Evolutionary conservation across 2,329 filamentous ascomycete species (phyloP).

Genomic region (Ophiostoma sp.): DNA sequence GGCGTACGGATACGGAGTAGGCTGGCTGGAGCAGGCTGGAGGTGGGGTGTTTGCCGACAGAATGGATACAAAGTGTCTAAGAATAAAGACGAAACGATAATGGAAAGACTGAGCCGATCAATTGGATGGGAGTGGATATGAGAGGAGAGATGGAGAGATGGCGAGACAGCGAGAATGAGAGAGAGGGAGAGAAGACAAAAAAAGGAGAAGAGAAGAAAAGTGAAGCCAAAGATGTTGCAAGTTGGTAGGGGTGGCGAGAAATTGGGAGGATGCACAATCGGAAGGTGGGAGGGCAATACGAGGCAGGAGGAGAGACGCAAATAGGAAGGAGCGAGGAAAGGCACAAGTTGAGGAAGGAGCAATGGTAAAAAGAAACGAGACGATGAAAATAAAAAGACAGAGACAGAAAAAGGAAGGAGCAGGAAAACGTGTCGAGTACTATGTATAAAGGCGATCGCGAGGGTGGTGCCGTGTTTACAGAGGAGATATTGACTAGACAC

Average conservation of each 20-base stretch:
- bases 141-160: neutral
- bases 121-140: slow-evolving; percentile 4
- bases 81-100: slow-evolving; percentile 15
- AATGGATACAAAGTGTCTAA: slow-evolving; percentile 17
- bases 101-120: slow-evolving; percentile 12
- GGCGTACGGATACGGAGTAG: slow-evolving; percentile 12
- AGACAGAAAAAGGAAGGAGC: slow-evolving; percentile 11
- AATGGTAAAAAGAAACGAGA: neutral
- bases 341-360: neutral
- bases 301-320: neutral
- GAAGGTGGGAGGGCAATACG: slow-evolving; percentile 8
- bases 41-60: slow-evolving; percentile 10
- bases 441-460: neutral
- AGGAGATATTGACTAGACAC: neutral
- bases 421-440: neutral
- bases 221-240: neutral
- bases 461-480: neutral
- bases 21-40: slow-evolving; percentile 6
- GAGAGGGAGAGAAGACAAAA: neutral
- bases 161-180: neutral
- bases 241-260: neutral
- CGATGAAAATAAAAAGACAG: neutral
- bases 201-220: neutral
- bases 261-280: slow-evolving; percentile 10
- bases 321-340: slow-evolving; percentile 1